Conservation (phyloP, 257 asterid species). For the Jacaranda copaia region DNA sequence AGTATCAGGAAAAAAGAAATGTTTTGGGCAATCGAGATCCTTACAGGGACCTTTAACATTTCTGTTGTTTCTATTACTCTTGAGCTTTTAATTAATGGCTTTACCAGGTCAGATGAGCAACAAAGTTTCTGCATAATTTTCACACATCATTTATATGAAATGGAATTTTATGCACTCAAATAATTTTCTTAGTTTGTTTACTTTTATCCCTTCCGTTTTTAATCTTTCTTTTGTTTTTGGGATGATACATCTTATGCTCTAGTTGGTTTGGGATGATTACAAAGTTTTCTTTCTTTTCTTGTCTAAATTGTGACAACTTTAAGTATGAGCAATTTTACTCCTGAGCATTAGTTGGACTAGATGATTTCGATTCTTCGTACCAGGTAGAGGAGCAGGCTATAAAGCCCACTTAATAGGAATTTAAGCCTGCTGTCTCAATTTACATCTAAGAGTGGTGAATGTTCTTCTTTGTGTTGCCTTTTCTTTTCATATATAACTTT, state of each 20-base stretch:
- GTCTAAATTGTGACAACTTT: not conserved
- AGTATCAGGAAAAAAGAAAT: not conserved
- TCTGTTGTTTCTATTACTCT: conserved; percentile 3
- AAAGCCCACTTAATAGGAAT: no score
- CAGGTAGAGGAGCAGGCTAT: no score
- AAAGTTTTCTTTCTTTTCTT: not conserved
- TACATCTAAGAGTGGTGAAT: no score
- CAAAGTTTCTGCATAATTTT: not conserved
- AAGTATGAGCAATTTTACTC: not conserved
- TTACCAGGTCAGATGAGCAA: conserved; percentile 1
- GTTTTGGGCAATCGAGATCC: not conserved
- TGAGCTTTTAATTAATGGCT: not conserved
- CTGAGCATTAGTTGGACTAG: no score
- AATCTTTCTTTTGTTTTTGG: not conserved
- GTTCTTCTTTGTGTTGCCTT: not conserved
- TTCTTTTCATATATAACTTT: not conserved
- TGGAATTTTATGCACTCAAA: not conserved
- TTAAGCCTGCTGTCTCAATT: no score
- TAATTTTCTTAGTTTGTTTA: not conserved
- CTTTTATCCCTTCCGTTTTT: no score
- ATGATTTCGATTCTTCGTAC: no score
- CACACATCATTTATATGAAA: not conserved
- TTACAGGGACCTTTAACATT: not conserved
- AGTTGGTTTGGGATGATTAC: conserved; percentile 3
- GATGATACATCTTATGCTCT: not conserved